A percentile compares a stretch with the other conserved stretches of the same genome.
Evolutionary conservation across 148 eudicot species (phyloP).

Genomic region (Rhododendron mucronatum): DNA sequence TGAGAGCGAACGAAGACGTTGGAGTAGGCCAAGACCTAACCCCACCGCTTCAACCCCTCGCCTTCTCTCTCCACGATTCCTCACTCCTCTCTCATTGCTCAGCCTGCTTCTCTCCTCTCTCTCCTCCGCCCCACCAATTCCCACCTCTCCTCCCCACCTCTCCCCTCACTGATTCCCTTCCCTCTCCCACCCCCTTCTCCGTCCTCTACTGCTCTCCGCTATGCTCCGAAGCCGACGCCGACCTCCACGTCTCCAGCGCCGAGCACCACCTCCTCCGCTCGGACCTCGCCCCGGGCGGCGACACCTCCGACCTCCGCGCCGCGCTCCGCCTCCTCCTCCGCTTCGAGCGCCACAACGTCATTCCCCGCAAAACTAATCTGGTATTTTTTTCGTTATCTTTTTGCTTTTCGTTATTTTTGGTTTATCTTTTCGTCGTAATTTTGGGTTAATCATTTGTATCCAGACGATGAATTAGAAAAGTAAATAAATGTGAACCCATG

Average conservation of each 20-base stretch:
- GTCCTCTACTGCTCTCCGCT: slow-evolving; percentile 36
- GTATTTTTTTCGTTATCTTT: neutral
- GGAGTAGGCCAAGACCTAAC: slow-evolving; percentile 32
- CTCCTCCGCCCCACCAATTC: slow-evolving; percentile 20
- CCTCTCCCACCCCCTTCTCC: slow-evolving; percentile 2
- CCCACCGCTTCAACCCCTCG: slow-evolving; percentile 46
- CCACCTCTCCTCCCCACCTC: slow-evolving; percentile 22
- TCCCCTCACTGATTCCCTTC: neutral
- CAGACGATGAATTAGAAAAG: too few species aligned
- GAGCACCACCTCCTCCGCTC: slow-evolving; percentile 42
- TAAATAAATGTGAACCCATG: too few species aligned
- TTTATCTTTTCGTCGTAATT: too few species aligned
- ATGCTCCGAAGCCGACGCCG: slow-evolving; percentile 32
- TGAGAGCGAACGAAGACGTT: slow-evolving; percentile 36
- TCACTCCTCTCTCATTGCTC: slow-evolving; percentile 39
- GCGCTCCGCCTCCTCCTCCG: slow-evolving; percentile 55
- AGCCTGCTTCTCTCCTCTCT: slow-evolving; percentile 32
- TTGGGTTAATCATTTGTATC: neutral
- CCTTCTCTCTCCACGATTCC: slow-evolving; percentile 50
- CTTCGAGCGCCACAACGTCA: slow-evolving; percentile 13
- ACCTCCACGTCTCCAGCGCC: slow-evolving; percentile 43
- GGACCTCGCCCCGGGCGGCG: slow-evolving; percentile 15
- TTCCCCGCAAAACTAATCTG: neutral
- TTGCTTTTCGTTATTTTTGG: too few species aligned
- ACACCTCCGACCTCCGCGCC: slow-evolving; percentile 59